These are phyloP conservation scores for Diaporthe vexans DNA, from an alignment of 2,329 filamentous ascomycete genomes.

Conservation along the genomic window DNA sequence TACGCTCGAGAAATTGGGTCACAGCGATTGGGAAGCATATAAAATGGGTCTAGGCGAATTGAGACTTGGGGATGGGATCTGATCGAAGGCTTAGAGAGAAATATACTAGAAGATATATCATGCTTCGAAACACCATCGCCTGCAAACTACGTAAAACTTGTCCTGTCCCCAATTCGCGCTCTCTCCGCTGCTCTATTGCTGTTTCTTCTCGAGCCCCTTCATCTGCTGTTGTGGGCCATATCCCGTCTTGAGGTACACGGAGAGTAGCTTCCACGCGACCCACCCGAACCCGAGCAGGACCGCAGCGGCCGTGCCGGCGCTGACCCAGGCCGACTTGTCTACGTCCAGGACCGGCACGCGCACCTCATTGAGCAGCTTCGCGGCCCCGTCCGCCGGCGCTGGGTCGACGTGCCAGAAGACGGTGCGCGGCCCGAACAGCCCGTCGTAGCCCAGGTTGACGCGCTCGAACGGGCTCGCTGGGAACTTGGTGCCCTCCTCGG, in stretches of 20 bases:
- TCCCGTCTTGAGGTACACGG: conserved; percentile 53
- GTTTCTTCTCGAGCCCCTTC: conserved; percentile 45
- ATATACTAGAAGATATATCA: conserved; percentile 26
- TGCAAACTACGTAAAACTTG: not conserved
- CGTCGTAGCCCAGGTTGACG: conserved; percentile 87
- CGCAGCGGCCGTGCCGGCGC: conserved; percentile 68
- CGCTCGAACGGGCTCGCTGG: conserved; percentile 87
- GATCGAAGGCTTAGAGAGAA: not conserved
- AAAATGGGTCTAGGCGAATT: not conserved
- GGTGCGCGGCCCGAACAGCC: conserved; percentile 80
- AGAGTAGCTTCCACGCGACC: conserved; percentile 73
- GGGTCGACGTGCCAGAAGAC: conserved; percentile 86
- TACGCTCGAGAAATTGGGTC: not conserved
- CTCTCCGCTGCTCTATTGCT: conserved; percentile 43
- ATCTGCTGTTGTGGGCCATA: conserved; percentile 47
- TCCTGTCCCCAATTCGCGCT: not conserved
- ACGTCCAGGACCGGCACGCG: conserved; percentile 76
- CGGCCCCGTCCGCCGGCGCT: conserved; percentile 46
- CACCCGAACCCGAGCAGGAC: conserved; percentile 78
- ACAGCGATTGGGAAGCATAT: not conserved
- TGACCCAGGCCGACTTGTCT: conserved; percentile 63
- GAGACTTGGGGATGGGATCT: not conserved
- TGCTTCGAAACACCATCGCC: conserved; percentile 11
- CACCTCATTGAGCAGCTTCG: conserved; percentile 66
- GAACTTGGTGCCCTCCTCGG: conserved; percentile 76